A percentile compares a stretch with the other conserved stretches of the same genome.
Evolutionary conservation across 768 basidiomycete species (phyloP).

Genomic region (Mycena galopus): DNA sequence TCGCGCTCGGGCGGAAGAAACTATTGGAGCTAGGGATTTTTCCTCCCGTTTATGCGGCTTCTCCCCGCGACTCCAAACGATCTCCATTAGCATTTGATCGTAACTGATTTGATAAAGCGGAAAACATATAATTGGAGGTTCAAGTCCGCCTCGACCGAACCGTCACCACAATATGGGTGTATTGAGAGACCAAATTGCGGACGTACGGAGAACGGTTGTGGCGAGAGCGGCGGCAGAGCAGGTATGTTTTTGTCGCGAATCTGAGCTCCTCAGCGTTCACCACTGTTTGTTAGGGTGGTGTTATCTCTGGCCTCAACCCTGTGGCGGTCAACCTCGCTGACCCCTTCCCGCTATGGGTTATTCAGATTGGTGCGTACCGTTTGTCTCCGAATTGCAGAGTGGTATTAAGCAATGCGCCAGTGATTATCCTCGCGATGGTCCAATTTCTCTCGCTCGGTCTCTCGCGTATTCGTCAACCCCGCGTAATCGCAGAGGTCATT

Average conservation of each 20-base stretch:
- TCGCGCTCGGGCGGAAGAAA: too few relatives aligned
- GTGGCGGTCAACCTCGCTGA: slow-evolving; percentile 68
- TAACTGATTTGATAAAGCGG: not conserved
- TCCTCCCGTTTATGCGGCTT: too few relatives aligned
- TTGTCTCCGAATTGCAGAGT: not conserved
- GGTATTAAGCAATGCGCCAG: slow-evolving; percentile 47
- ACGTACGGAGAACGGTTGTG: slow-evolving; percentile 48
- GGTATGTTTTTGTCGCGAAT: slow-evolving; percentile 45
- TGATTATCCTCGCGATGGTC: slow-evolving; percentile 85
- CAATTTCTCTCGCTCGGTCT: slow-evolving; percentile 79
- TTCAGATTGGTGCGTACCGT: slow-evolving; percentile 72
- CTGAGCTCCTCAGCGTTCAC: not conserved
- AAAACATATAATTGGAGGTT: not conserved
- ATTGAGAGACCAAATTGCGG: slow-evolving; percentile 53
- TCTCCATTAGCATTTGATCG: too few relatives aligned
- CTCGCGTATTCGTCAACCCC: slow-evolving; percentile 82
- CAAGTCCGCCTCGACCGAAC: not conserved
- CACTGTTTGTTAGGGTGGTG: slow-evolving; percentile 75
- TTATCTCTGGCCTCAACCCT: slow-evolving; percentile 85
- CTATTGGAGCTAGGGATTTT: too few relatives aligned
- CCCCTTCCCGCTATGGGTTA: slow-evolving; percentile 82
- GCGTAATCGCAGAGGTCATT: slow-evolving; percentile 95
- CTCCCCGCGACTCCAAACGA: too few relatives aligned
- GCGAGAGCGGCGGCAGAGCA: slow-evolving; percentile 64
- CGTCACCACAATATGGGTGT: slow-evolving; percentile 58